phyloP scores from a whole-genome alignment of 2,329 filamentous ascomycete species.

The Pseudodiploospora longispora region DNA sequence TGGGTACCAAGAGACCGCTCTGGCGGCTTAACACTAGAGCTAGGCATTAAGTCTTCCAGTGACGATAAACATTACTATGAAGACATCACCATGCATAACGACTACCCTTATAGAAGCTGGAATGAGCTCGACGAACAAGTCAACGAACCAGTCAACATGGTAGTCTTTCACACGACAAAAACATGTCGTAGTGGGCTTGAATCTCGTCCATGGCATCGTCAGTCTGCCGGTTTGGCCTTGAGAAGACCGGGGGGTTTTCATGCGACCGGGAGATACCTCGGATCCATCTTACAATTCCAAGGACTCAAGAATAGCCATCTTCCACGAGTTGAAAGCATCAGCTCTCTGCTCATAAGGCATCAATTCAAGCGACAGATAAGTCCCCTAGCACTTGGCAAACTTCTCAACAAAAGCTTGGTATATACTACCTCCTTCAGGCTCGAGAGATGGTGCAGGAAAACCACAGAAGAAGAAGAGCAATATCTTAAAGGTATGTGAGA shows the following conservation, averaged over 20 bases:
- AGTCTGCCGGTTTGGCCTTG: neutral
- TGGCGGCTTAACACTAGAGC: slow-evolving; percentile 4
- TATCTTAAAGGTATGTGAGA: slow-evolving; percentile 7
- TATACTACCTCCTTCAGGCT: slow-evolving; percentile 3
- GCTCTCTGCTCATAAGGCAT: slow-evolving; percentile 3
- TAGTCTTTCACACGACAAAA: neutral
- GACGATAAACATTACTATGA: slow-evolving; percentile 4
- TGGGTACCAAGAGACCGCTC: slow-evolving; percentile 3
- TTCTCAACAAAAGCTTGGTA: slow-evolving; percentile 5
- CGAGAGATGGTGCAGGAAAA: slow-evolving; percentile 6
- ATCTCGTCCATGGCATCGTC: neutral
- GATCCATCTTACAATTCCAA: slow-evolving; percentile 5
- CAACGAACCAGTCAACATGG: neutral
- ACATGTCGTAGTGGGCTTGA: neutral
- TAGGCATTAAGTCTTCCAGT: slow-evolving; percentile 4
- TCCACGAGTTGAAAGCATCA: slow-evolving; percentile 1
- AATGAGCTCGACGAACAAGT: slow-evolving; percentile 1
- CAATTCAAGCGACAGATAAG: slow-evolving; percentile 5
- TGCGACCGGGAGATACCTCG: neutral
- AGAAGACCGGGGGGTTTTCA: slow-evolving; percentile 1
- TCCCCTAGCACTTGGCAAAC: slow-evolving; percentile 3
- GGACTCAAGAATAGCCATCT: slow-evolving; percentile 4
- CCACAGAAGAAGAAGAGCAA: slow-evolving; percentile 4
- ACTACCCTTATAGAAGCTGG: slow-evolving; percentile 7
- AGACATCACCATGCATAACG: slow-evolving; percentile 1